Percentiles rank a stretch among this genome's conserved stretches.
phyloP scores from a whole-genome alignment of 177 flowering plant species.

The Tripterygium wilfordii region DNA sequence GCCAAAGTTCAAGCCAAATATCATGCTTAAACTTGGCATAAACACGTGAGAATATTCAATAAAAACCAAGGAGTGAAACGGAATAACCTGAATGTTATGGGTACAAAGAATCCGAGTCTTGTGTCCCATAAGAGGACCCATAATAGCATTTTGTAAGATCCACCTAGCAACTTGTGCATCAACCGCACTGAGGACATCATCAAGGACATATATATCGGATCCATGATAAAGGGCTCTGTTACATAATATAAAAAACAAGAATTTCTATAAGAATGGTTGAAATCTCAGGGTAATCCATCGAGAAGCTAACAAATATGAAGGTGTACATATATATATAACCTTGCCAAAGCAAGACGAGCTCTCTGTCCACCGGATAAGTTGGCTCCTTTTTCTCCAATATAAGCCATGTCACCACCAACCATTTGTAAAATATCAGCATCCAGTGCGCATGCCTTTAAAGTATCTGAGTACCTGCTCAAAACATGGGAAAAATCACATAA shows the following conservation, averaged over 20 bases:
- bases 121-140: constrained; percentile 56
- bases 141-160: constrained; percentile 65
- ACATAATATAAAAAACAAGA: background rate
- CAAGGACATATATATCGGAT: constrained; percentile 65
- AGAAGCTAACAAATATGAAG: background rate
- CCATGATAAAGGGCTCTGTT: constrained; percentile 81
- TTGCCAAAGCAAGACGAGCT: constrained; percentile 89
- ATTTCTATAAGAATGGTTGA: background rate
- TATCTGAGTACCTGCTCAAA: constrained; percentile 55
- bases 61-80: constrained; percentile 2
- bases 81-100: constrained; percentile 78
- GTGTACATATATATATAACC: constrained; percentile 31
- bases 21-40: too few relatives aligned
- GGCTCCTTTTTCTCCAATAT: constrained; percentile 78
- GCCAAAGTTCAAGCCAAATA: too few relatives aligned
- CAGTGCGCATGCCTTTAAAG: constrained; percentile 68
- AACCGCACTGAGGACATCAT: constrained; percentile 96
- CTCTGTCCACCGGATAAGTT: constrained; percentile 96
- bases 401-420: constrained; percentile 79
- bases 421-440: constrained; percentile 74
- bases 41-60: background rate
- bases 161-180: constrained; percentile 86
- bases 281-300: background rate
- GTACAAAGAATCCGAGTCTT: constrained; percentile 78
- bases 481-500: background rate